Evolutionary conservation across 768 basidiomycete species (phyloP).

Genomic region (Lactarius psammicola): DNA sequence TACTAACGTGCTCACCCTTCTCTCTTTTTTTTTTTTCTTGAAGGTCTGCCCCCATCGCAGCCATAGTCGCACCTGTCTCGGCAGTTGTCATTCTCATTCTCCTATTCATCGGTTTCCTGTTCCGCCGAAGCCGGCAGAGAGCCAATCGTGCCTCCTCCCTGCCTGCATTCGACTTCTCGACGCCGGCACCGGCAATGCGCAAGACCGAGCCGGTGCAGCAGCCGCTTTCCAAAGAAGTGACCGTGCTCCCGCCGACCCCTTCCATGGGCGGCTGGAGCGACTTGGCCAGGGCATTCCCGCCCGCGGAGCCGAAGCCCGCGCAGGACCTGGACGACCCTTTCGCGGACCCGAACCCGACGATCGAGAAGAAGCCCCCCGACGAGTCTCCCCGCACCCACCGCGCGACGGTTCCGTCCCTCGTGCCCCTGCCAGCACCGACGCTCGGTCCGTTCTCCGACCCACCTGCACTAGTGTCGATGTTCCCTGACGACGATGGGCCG

Average conservation of each 20-base stretch:
- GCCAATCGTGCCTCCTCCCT: background rate
- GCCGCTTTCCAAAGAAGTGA: background rate
- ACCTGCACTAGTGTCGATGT: background rate
- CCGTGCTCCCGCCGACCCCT: background rate
- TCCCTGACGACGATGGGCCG: background rate
- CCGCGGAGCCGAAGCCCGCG: background rate
- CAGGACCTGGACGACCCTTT: slow-evolving; percentile 6
- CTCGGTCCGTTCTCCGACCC: slow-evolving; percentile 15
- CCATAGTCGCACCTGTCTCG: slow-evolving; percentile 4
- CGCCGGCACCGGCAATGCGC: background rate
- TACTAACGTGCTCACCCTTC: background rate
- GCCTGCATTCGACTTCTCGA: background rate
- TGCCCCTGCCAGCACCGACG: background rate
- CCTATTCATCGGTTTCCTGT: background rate
- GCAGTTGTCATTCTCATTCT: background rate
- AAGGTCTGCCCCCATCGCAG: slow-evolving; percentile 13
- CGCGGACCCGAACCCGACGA: background rate
- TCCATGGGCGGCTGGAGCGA: background rate
- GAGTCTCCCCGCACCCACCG: background rate
- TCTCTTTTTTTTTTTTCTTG: background rate
- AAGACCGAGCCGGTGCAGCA: background rate
- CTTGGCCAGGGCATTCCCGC: background rate
- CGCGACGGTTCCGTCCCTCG: background rate
- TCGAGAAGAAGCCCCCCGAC: background rate
- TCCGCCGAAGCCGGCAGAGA: slow-evolving; percentile 2